These are phyloP conservation scores for Sphaerulina vaccinii DNA, from an alignment of 2,329 filamentous ascomycete species.

Conservation along the genomic window DNA sequence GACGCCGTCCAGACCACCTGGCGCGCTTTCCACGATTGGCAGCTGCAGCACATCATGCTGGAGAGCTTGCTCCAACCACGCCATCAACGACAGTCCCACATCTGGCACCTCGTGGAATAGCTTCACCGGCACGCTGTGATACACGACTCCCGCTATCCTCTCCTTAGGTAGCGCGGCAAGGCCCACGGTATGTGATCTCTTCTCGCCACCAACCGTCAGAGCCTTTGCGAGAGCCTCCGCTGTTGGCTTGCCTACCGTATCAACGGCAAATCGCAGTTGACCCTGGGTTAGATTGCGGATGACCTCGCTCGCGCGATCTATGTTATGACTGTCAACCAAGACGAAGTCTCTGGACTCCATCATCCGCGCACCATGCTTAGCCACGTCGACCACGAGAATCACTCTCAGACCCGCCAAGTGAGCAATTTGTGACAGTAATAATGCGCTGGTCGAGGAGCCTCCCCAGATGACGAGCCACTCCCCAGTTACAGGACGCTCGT, in stretches of 20 bases:
- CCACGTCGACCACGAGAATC: constrained; percentile 51
- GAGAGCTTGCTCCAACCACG: constrained; percentile 22
- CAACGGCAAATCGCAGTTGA: constrained; percentile 19
- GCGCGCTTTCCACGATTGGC: constrained; percentile 17
- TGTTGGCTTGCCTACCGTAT: constrained; percentile 25
- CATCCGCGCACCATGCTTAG: constrained; percentile 24
- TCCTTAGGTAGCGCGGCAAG: constrained; percentile 65
- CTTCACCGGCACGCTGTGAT: constrained; percentile 70
- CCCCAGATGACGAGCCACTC: constrained; percentile 42
- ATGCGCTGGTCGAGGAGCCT: constrained; percentile 44
- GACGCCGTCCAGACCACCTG: constrained; percentile 19
- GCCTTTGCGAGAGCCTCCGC: constrained; percentile 19
- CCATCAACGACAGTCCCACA: constrained; percentile 19
- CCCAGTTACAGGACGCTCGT: constrained; percentile 12
- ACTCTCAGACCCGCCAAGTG: constrained; percentile 38
- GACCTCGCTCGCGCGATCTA: constrained; percentile 17
- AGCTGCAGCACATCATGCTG: constrained; percentile 9
- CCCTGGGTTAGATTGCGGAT: constrained; percentile 19
- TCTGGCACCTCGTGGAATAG: constrained; percentile 59
- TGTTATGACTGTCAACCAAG: constrained; percentile 22
- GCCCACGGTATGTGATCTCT: constrained; percentile 56
- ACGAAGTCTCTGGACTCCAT: constrained; percentile 19
- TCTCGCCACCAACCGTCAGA: constrained; percentile 7
- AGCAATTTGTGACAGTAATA: constrained; percentile 45
- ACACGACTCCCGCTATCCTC: constrained; percentile 45